These are phyloP conservation scores for Austropuccinia psidii DNA, from an alignment of 1,284 basidiomycete genomes.

Conservation along the genomic window DNA sequence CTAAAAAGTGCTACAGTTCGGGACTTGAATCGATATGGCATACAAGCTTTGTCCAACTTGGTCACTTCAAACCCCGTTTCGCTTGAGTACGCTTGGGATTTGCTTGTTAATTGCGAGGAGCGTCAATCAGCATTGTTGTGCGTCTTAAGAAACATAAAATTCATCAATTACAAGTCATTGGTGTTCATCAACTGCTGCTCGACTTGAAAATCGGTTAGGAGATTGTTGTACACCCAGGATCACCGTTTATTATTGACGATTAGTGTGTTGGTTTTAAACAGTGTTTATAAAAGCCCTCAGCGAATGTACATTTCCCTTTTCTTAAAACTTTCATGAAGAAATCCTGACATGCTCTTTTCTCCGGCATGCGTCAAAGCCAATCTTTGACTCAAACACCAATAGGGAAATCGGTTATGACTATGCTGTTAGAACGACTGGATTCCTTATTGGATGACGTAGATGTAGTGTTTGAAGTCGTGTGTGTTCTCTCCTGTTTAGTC, in stretches of 20 bases:
- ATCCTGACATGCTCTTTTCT: neutral
- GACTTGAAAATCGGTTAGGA: neutral
- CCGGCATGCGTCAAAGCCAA: neutral
- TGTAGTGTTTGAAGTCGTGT: conserved; percentile 19
- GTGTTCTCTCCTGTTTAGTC: neutral
- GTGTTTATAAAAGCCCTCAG: neutral
- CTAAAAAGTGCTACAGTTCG: neutral
- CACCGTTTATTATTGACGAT: neutral
- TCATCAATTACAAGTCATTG: too few species aligned
- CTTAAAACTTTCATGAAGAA: neutral
- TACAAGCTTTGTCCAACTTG: conserved; percentile 9
- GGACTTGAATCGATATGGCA: conserved; percentile 1
- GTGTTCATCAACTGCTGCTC: too few species aligned
- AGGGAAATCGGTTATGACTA: neutral
- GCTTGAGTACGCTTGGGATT: neutral
- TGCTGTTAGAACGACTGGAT: conserved; percentile 16
- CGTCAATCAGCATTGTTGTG: conserved; percentile 6
- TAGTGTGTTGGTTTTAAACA: neutral
- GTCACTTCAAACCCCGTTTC: neutral
- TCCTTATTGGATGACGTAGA: neutral
- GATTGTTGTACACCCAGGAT: conserved; percentile 3
- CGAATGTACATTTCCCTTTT: neutral
- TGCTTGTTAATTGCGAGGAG: neutral
- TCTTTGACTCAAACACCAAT: neutral
- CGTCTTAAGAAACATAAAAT: neutral